Evolutionary conservation across 2,329 filamentous ascomycete genomes (phyloP).

Genomic region (Aspergillus sp.): DNA sequence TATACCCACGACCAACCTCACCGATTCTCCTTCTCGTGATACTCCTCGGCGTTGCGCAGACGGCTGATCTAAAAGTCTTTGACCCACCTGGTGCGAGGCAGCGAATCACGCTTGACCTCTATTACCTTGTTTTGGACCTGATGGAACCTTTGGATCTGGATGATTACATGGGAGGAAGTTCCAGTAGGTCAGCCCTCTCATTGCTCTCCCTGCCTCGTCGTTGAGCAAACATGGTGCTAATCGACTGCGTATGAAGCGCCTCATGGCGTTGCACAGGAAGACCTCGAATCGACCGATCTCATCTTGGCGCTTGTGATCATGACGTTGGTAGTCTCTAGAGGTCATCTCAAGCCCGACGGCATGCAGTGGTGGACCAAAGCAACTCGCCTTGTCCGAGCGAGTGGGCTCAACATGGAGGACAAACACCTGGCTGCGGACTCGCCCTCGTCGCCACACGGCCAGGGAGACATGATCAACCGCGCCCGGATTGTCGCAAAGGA

Average conservation of each 20-base stretch:
- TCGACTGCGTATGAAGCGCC: too few species aligned
- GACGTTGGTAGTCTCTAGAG: slow-evolving; percentile 6
- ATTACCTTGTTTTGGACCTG: slow-evolving; percentile 9
- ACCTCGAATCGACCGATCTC: slow-evolving; percentile 10
- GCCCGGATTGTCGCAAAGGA: slow-evolving; percentile 12
- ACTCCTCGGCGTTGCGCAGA: slow-evolving; percentile 13
- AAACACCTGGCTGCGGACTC: background rate
- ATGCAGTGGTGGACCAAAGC: slow-evolving; percentile 14
- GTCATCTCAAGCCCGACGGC: slow-evolving; percentile 12
- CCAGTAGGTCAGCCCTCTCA: background rate
- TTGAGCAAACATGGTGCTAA: too few species aligned
- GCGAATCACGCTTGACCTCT: slow-evolving; percentile 14
- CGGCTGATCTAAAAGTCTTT: slow-evolving; percentile 14
- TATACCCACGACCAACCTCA: slow-evolving; percentile 11
- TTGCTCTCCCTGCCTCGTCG: too few species aligned
- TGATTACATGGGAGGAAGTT: slow-evolving; percentile 10
- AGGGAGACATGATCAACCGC: background rate
- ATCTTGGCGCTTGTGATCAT: slow-evolving; percentile 12
- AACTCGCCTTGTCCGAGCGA: background rate
- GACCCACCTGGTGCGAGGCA: slow-evolving; percentile 12
- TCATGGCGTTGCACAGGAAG: slow-evolving; percentile 1
- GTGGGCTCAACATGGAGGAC: slow-evolving; percentile 15
- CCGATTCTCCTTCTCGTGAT: slow-evolving; percentile 10
- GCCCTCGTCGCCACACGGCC: background rate
- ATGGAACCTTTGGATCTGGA: slow-evolving; percentile 13